Evolutionary conservation across 495 filamentous ascomycete genomes (phyloP).

Genomic region (Penicillium cosmopolitanum): DNA sequence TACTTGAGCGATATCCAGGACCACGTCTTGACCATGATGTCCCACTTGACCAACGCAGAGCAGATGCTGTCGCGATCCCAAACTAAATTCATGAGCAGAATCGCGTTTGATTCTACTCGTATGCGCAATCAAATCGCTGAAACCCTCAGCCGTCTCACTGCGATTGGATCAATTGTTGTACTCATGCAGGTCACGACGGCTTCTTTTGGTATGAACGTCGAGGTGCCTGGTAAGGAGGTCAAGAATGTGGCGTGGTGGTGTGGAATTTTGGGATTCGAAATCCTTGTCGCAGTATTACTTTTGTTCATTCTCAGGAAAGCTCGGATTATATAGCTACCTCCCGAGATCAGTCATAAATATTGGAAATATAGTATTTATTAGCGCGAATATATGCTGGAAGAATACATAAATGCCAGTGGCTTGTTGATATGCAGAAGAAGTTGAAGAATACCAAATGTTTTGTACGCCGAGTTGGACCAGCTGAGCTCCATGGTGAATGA

Average conservation of each 20-base stretch:
- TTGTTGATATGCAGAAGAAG: not conserved
- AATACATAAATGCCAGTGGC: not conserved
- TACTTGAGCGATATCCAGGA: constrained; percentile 94
- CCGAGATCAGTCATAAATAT: no score
- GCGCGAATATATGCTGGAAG: not conserved
- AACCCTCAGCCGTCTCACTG: constrained; percentile 81
- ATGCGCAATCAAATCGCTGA: constrained; percentile 74
- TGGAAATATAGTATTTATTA: no score
- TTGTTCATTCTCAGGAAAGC: constrained; percentile 16
- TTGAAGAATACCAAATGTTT: not conserved
- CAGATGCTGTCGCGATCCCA: constrained; percentile 89
- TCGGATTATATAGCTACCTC: not conserved
- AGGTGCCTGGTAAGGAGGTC: constrained; percentile 65
- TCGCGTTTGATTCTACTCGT: constrained; percentile 78
- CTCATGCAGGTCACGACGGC: constrained; percentile 87
- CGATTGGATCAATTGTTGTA: constrained; percentile 83
- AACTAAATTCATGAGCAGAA: constrained; percentile 85
- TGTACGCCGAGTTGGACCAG: not conserved
- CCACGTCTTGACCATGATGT: constrained; percentile 95
- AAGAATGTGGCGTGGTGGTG: constrained; percentile 67
- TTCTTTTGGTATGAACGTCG: constrained; percentile 92
- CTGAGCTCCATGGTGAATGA: constrained; percentile 36
- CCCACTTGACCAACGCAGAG: constrained; percentile 84
- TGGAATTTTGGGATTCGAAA: constrained; percentile 66
- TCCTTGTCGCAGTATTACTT: constrained; percentile 19